Base-by-base conservation (phyloP, 2,329 filamentous ascomycete genomes). In the Verticillium zaregamsianum region DNA sequence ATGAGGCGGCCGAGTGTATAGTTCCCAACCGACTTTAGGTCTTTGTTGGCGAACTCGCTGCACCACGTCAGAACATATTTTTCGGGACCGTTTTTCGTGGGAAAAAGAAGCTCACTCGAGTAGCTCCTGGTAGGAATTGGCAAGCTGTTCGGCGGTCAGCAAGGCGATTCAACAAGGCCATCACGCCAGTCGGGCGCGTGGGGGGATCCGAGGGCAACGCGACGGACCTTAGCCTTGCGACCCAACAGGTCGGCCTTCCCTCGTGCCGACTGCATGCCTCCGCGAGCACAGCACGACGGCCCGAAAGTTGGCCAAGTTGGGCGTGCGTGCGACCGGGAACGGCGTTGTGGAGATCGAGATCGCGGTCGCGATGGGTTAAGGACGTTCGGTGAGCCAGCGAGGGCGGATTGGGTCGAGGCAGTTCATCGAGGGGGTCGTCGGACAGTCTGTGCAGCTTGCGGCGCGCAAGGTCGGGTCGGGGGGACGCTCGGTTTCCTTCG, bases 101-200 rank as follows among this genome's bases (percentile, higher is more conserved):
- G 49, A 4, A 25, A 6, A 20, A 37, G 54, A 49, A 56, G 79
- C 90, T 79, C 87, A 96, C 92, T 96, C 90, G 71, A 99, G 87
- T 71, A 99, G 86, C 79, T 96, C 91, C 81, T 96, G 91, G 80
- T 99, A 99, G 69, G 95, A 98, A 77, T 90, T 91, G 75, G 93
- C 92, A 82, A 99, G 93, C 93, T 97, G 58, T 57, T 58, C 20
- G 17, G 33, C 4, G 20, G 17, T 55, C 20, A 49, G 58, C 56
- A 49, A 14, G 28, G 15, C 33, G 39, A 39, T 40, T 17, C 17
- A 35, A 58, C 57, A 65, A 52, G 55, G 57, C 45, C 55, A 55
- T 23, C 45, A 33, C 32, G 57, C 23, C 56, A 37, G 31, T 45
- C 20, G 45, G 32, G 25, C 40, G 14, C 28, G 57, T 12, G 52